Evolutionary conservation across 2,329 filamentous ascomycete species (phyloP), one percentile per base, ranked within the genome.

Genomic region (Epichloe amarillans): DNA sequence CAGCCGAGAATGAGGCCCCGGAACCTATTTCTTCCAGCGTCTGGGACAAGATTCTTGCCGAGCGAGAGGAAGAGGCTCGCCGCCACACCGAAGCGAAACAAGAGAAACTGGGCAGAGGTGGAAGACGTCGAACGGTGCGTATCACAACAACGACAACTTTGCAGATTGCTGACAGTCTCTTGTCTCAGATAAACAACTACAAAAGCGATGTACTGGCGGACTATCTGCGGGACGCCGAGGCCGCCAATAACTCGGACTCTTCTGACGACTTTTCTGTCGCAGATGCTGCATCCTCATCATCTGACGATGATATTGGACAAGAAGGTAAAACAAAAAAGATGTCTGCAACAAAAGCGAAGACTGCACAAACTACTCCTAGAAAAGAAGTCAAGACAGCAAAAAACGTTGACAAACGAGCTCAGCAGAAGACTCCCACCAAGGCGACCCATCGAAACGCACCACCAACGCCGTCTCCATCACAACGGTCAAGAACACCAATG

Each of bases 21-120:
- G 64, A 73, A 7, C 71, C 74, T 0, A 73, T 83, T 10, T 83
- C 83, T 59, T 75, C 79, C 14, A 82, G 80, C 37, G 80, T 94
- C 0, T 98, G 94, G 94, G 89, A 95, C 50, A 84, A 83, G 58
- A 96, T 98, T 53, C 72, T 98, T 37, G 81, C 83, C 49, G 80
- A 94, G 62, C 82, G 93, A 55, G 88, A 95, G 65, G 81, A 79
- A 41, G 81, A 84, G 50, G 90, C 89, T 3, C 76, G 79, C n/a
- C 80, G 80, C 51, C 82, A 89, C 59, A 81, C 82, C 7, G 82
- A 82, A 36, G 74, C 62, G 15, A 80, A 82, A 52, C 75, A 82
- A 46, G 80, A 94, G 63, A 79, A 79, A n/a, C 79, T 96, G 46
- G 93, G 93, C 11, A 81, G 93, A 53, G 93, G 93, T 39, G 87